Conservation (phyloP, 768 basidiomycete genomes). For the Chalciporus piperatus region DNA sequence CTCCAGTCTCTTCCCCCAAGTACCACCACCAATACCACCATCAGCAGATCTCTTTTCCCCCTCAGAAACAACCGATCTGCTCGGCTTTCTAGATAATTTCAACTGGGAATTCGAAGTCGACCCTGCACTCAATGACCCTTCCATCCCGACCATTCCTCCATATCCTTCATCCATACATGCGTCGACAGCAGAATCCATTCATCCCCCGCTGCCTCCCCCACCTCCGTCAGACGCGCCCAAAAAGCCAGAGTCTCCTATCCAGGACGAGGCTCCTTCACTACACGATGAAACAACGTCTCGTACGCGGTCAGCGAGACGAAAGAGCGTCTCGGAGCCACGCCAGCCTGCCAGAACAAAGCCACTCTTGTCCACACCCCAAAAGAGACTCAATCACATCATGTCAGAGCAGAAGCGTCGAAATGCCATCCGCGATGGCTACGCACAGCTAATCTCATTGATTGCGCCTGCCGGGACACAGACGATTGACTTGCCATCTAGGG, state of each 20-base stretch:
- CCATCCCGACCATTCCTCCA: conserved; percentile 1
- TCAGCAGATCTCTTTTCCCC: conserved; percentile 78
- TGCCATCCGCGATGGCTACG: conserved; percentile 87
- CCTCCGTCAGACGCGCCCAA: conserved; percentile 3
- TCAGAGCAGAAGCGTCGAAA: conserved; percentile 93
- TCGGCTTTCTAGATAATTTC: conserved; percentile 83
- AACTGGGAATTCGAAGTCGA: conserved; percentile 59
- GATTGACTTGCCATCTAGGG: conserved; percentile 73
- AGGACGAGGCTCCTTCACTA: conserved; percentile 3
- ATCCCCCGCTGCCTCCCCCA: conserved; percentile 1
- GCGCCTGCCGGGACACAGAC: conserved; percentile 73
- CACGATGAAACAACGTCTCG: conserved; percentile 10
- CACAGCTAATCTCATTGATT: conserved; percentile 78
- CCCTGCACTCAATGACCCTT: conserved; percentile 17
- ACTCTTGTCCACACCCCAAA: conserved; percentile 79
- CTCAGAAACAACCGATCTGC: conserved; percentile 72
- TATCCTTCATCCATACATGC: conserved; percentile 1
- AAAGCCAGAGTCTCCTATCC: conserved; percentile 3
- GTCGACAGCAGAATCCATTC: not conserved
- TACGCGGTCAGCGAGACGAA: conserved; percentile 20
- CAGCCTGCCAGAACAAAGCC: conserved; percentile 49
- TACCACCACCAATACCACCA: conserved; percentile 59
- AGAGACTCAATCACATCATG: conserved; percentile 90
- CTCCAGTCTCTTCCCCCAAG: conserved; percentile 53
- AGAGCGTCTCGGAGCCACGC: conserved; percentile 20